Percentiles rank a stretch among this genome's conserved stretches.
phyloP scores from a whole-genome alignment of 1,139 yeast genomes.

The Kodamaea ohmeri region DNA sequence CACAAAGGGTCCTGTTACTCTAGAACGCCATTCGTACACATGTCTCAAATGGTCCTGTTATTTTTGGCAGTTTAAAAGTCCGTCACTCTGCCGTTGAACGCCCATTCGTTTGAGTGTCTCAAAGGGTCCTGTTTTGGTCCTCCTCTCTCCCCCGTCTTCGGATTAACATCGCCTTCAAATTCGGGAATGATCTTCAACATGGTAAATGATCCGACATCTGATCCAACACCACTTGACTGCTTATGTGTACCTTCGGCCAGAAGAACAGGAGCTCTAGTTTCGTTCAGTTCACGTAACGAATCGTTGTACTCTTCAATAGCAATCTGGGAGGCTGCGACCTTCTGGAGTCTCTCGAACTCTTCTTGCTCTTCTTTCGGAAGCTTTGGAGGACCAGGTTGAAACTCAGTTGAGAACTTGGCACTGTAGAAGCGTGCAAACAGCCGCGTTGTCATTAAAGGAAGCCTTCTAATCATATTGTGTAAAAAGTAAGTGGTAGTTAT shows the following conservation, averaged over 20 bases:
- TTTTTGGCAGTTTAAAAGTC: too few relatives aligned
- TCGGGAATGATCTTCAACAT: slow-evolving; percentile 82
- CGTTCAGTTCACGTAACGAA: slow-evolving; percentile 11
- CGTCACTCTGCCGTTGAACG: slow-evolving; percentile 93
- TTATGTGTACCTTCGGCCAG: slow-evolving; percentile 15
- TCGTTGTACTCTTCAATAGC: slow-evolving; percentile 76
- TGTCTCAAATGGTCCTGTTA: slow-evolving; percentile 8
- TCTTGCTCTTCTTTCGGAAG: slow-evolving; percentile 85
- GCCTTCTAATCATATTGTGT: slow-evolving; percentile 6
- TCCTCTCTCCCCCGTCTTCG: slow-evolving; percentile 90
- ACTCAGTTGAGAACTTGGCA: slow-evolving; percentile 29
- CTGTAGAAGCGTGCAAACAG: slow-evolving; percentile 13
- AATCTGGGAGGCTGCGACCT: slow-evolving; percentile 74
- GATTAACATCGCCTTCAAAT: slow-evolving; percentile 92
- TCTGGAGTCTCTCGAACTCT: slow-evolving; percentile 85
- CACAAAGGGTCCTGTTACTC: too few relatives aligned
- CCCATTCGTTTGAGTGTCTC: slow-evolving; percentile 82
- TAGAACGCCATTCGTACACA: neutral
- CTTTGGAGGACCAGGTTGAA: slow-evolving; percentile 75
- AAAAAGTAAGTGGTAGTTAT: neutral
- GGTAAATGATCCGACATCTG: slow-evolving; percentile 64
- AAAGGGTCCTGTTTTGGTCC: slow-evolving; percentile 99
- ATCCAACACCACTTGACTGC: slow-evolving; percentile 13
- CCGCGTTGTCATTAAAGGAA: slow-evolving; percentile 1
- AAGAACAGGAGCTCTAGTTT: slow-evolving; percentile 8